Evolutionary conservation across 768 basidiomycete genomes (phyloP).

Genomic region (Fomitopsis pulvina): DNA sequence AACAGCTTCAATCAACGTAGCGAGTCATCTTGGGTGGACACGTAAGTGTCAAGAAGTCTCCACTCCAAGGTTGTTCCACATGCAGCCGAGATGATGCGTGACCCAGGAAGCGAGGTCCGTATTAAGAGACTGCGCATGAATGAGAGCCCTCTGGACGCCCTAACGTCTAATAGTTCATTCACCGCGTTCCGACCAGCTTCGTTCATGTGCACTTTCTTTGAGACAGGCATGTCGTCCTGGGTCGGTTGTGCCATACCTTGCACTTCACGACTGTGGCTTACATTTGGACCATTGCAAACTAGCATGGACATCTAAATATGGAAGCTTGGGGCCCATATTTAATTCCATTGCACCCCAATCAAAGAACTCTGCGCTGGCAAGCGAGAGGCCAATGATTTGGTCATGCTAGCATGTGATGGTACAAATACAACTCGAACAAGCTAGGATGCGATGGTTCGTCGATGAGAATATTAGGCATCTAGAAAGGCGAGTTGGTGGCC

Average conservation of each 20-base stretch:
- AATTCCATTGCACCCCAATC: not conserved
- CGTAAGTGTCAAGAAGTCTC: too few relatives aligned
- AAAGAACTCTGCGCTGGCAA: not conserved
- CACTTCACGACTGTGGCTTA: not conserved
- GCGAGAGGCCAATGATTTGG: not conserved
- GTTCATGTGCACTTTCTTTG: not conserved
- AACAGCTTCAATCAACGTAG: too few relatives aligned
- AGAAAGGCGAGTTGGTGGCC: not conserved
- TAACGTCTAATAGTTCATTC: too few relatives aligned
- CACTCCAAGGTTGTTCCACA: too few relatives aligned
- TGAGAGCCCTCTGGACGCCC: too few relatives aligned
- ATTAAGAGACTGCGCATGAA: too few relatives aligned
- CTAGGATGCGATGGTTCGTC: not conserved
- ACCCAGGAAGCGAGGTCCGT: too few relatives aligned
- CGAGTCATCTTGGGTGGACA: too few relatives aligned
- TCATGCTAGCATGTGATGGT: slow-evolving; percentile 3
- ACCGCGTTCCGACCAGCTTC: not conserved
- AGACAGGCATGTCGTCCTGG: not conserved
- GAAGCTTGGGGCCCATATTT: not conserved
- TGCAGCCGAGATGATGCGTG: too few relatives aligned
- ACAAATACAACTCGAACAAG: slow-evolving; percentile 1
- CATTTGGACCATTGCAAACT: slow-evolving; percentile 6
- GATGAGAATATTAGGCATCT: not conserved
- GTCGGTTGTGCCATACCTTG: not conserved
- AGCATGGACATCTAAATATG: slow-evolving; percentile 3